Evolutionary conservation across 1,139 yeast genomes (phyloP), one percentile per base, ranked within the genome.

Genomic region (Pichia sp.): DNA sequence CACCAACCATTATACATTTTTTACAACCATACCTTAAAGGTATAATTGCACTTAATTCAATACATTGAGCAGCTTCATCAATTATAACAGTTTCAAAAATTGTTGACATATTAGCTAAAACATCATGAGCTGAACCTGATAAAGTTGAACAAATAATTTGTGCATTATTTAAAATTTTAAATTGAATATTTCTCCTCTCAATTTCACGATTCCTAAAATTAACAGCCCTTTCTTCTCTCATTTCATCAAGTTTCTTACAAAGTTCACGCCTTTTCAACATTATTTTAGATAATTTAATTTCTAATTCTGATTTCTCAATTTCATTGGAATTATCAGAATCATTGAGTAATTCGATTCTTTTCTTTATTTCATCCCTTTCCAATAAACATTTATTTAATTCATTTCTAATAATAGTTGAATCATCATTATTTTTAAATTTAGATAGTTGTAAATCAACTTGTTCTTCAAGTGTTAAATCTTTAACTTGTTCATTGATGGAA

Each of bases 31-130:
- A 93, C 55, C 95, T 71, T 50, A 93, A 68, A 0, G 99, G 99
- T 54, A 91, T 91, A 26, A 93, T 72, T 0, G 95, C 85, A 10
- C 96, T 85, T 35, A 91, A 61, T 58, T 93, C 99, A 35, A 93
- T 91, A 76, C 95, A 84, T 61, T 93, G 99, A 55, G 97, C 94
- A 1, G 98, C 98, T 61, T 93, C 99, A 68, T 93, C 99, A 50
- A 93, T 81, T 42, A 93, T 80, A 2, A 93, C 97, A n/a, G 94
- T 85, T 41, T 84, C 95, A 60, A 93, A 91, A 31, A 74, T 74
- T 56, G 86, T 72, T 15, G 88, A 78, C 54, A 89, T 65, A 36
- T 79, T 72, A 0, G 89, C 77, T 39, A 93, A 68, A 45, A 86
- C 77, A 47, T 84, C 93, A 63, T 88, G 96, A 0, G 98, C 96